These are phyloP conservation scores for Aspergillus bombycis DNA, from an alignment of 2,329 filamentous ascomycete genomes.

Conservation along the genomic window DNA sequence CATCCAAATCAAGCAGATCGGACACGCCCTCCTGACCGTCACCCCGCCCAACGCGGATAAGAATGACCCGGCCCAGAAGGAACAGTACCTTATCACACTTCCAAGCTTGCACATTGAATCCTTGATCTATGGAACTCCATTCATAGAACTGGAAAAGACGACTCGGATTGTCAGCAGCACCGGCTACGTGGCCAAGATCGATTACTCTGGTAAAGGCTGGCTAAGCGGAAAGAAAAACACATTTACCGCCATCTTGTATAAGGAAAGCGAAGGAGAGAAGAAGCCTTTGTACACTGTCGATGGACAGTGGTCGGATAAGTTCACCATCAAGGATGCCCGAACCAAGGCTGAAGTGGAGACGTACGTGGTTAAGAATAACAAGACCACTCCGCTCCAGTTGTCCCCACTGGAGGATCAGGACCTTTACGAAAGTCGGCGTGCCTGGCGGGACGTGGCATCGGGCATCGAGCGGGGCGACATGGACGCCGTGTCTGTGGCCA, in stretches of 20 bases:
- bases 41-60: slow-evolving; percentile 56
- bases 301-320: slow-evolving; percentile 87
- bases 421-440: slow-evolving; percentile 81
- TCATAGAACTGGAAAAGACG: slow-evolving; percentile 84
- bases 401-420: slow-evolving; percentile 78
- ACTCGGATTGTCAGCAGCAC: slow-evolving; percentile 85
- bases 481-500: slow-evolving; percentile 76
- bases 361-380: slow-evolving; percentile 62
- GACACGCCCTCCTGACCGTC: slow-evolving; percentile 81
- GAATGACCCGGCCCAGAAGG: slow-evolving; percentile 44
- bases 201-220: slow-evolving; percentile 94
- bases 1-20: slow-evolving; percentile 93
- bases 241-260: slow-evolving; percentile 76
- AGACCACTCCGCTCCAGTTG: slow-evolving; percentile 70
- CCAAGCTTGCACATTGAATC: slow-evolving; percentile 92
- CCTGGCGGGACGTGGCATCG: slow-evolving; percentile 83
- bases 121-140: slow-evolving; percentile 73
- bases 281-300: slow-evolving; percentile 74
- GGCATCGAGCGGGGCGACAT: slow-evolving; percentile 83
- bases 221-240: slow-evolving; percentile 94
- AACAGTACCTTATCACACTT: slow-evolving; percentile 87
- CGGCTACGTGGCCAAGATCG: slow-evolving; percentile 85
- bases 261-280: slow-evolving; percentile 66
- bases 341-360: slow-evolving; percentile 56
- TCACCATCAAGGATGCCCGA: slow-evolving; percentile 73